phyloP scores from a whole-genome alignment of 2,329 filamentous ascomycete genomes.

The Trichoderma afroharzianum region DNA sequence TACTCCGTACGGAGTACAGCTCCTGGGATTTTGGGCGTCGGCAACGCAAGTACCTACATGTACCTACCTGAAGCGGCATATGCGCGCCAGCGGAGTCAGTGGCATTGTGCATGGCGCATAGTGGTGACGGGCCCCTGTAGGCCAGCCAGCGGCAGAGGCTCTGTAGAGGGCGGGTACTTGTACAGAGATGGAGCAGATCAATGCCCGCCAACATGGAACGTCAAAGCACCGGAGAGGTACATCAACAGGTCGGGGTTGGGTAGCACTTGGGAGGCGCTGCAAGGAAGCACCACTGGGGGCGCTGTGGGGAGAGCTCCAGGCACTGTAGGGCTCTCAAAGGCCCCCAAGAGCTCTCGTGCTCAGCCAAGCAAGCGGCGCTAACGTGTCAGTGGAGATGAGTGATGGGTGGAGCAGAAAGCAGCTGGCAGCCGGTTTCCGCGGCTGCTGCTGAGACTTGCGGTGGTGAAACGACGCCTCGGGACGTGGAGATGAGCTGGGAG shows the following conservation, averaged over 20 bases:
- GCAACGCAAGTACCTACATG: constrained; percentile 4
- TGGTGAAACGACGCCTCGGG: constrained; percentile 6
- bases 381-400: constrained; percentile 6
- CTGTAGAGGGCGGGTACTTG: background rate
- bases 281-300: background rate
- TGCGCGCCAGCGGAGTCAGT: constrained; percentile 9
- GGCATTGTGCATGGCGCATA: constrained; percentile 7
- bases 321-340: constrained; percentile 8
- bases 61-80: constrained; percentile 2
- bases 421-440: constrained; percentile 11
- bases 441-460: background rate
- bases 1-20: background rate
- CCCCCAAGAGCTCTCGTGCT: background rate
- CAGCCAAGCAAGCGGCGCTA: constrained; percentile 3
- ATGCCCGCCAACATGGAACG: background rate
- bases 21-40: background rate
- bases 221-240: background rate
- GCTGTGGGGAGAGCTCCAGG: constrained; percentile 9
- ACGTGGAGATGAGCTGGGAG: constrained; percentile 10
- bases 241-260: too few species aligned
- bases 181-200: background rate
- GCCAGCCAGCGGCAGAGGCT: background rate
- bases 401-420: background rate
- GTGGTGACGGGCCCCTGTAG: constrained; percentile 1
- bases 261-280: background rate